Evolutionary conservation across 2,329 filamentous ascomycete species (phyloP), one percentile per base, ranked within the genome.

Genomic region (Dactylonectria estremocensis): DNA sequence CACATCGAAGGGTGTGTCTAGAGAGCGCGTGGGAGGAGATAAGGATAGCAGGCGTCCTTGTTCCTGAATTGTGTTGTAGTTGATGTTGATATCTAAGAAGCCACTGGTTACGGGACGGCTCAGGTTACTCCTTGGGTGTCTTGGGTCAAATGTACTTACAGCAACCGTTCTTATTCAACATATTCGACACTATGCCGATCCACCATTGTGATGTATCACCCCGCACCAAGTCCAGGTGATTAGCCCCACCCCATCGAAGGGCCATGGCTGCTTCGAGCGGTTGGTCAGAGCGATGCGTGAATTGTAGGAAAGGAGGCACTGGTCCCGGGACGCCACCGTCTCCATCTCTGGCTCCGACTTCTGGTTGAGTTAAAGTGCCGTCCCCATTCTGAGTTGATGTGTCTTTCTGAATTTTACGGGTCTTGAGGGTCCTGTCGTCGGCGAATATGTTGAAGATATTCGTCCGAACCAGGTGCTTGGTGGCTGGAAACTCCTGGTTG

Each of bases 381-480:
- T 40, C 37, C 10, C 37, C 37, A 11, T 40, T n/a, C 11, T 40
- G 2, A 6, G 18, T 49, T 20, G 46, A 10, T 14, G 6, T 2
- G 5, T 40, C 37, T 14, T 40, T 16, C 14, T 40, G 14, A 37
- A 37, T 13, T 2, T 37, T 37, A 11, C 4, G 33, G 33, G 8
- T 4, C 33, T 37, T 37, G n/a, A n/a, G n/a, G 24, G 4, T 28
- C 24, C 24, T 28, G 7, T 28, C 7, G 14, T 18, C 46, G 10
- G 18, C 52, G 13, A 62, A 56, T 9, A 56, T 40, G 13, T 62
- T 62, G 50, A 62, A 46, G 24, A 31, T 56, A 3, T 18, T 28
- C 16, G 52, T 22, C 22, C 60, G 49, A 1, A 28, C 20, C n/a
- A 56, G 31, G 3, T 55, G 4, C 28, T 33, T 49, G 20, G 40